Base-by-base conservation (phyloP, 176 grass and related monocot genomes). In the Juncus effusus region DNA sequence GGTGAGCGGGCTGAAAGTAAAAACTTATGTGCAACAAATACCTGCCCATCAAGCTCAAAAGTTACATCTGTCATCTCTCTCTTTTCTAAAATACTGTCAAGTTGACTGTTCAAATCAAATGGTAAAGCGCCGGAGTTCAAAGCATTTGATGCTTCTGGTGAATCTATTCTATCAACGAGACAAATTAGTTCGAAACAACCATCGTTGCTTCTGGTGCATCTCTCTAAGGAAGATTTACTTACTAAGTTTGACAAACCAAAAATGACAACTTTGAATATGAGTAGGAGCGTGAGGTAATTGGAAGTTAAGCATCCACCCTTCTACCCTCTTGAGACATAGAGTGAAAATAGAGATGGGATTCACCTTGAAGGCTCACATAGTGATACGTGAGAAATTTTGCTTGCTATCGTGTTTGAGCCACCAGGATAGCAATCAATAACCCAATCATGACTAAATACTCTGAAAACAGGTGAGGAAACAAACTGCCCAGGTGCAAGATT, bases 111-210 rank as follows among this genome's bases (percentile, higher is more conserved):
- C 19, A 67, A 52, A 53, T 37, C 9, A 9, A 52, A 67, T 36
- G 64, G 37, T 52, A 2, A 15, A 67, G 44, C 1, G 4, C 16
- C 44, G 37, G 15, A 47, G 16, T 28, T 28, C 19, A 28, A 28
- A 28, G 4, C 7, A 44, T 47, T 2, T 16, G 4, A 42, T 28
- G 13, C 19, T 28, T 7, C 39, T 16, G 38, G 3, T 13, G n/a
- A 7, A 51, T 52, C 16, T 36, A 12, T 36, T 4, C 8, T 13
- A 13, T 52, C 4, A 9, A 51, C 13, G 44, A 4, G 35, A 13
- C 44, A 67, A 67, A 53, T 67, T 53, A 67, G 52, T 52, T 67
- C 41, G 37, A 51, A 67, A 52, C 9, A 19, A 4, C 62, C 62
- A 28, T 65, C 14, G 7, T 44, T 19, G 7, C n/a, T n/a, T n/a